Evolutionary conservation across 257 asterid genomes (phyloP).

Genomic region (Penstemon barbatus): DNA sequence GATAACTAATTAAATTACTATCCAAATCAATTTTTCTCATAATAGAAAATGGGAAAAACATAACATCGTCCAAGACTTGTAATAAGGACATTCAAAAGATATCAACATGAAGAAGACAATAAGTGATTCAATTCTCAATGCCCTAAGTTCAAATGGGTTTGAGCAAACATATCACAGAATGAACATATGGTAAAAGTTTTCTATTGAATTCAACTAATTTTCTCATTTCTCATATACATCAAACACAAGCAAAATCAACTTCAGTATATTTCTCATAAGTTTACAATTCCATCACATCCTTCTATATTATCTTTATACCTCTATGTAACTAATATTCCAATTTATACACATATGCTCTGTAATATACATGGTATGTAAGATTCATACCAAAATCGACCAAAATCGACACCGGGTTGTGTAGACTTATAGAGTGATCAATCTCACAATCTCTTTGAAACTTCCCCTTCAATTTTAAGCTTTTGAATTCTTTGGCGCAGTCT

Average conservation of each 20-base stretch:
- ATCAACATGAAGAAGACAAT: too few relatives aligned
- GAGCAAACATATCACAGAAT: too few relatives aligned
- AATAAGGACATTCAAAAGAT: too few relatives aligned
- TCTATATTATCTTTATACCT: conserved; percentile 28
- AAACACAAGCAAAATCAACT: conserved; percentile 17
- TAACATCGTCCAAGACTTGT: too few relatives aligned
- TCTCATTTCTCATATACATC: conserved; percentile 10
- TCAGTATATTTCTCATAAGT: conserved; percentile 13
- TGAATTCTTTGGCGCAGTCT: conserved; percentile 75
- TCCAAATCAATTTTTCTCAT: too few relatives aligned
- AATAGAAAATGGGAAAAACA: too few relatives aligned
- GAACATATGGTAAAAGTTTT: background rate
- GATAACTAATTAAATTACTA: too few relatives aligned
- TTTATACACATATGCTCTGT: conserved; percentile 8
- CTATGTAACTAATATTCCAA: conserved; percentile 24
- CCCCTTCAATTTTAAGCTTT: conserved; percentile 57
- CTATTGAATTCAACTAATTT: background rate
- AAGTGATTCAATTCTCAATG: too few relatives aligned
- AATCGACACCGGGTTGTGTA: too few relatives aligned
- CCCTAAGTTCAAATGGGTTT: too few relatives aligned
- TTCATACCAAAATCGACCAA: too few relatives aligned
- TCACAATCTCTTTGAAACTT: conserved; percentile 35
- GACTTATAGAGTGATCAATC: background rate
- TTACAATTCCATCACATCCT: conserved; percentile 9
- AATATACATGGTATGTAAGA: background rate